A percentile compares a stretch with the other conserved stretches of the same genome.
Conservation (phyloP, 2,329 filamentous ascomycete genomes). For the Nemania sp. region DNA sequence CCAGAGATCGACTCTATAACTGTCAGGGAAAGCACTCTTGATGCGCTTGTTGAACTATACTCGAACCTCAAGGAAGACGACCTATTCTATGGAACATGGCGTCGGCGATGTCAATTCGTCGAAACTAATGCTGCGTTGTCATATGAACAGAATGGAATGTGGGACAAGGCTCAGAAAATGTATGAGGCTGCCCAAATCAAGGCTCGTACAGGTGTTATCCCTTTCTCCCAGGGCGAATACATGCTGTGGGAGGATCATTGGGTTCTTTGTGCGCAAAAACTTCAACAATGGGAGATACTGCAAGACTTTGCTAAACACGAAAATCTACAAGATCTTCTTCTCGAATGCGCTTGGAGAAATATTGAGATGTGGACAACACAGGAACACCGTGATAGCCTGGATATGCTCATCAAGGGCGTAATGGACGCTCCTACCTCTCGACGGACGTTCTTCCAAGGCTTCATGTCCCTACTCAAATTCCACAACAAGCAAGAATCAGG, state of each 20-base stretch:
- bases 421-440: slow-evolving; percentile 97
- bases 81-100: slow-evolving; percentile 97
- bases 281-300: slow-evolving; percentile 98
- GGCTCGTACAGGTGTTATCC: slow-evolving; percentile 92
- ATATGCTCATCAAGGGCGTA: slow-evolving; percentile 94
- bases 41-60: slow-evolving; percentile 95
- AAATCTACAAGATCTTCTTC: slow-evolving; percentile 94
- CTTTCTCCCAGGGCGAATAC: slow-evolving; percentile 96
- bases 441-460: slow-evolving; percentile 96
- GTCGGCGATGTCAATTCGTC: slow-evolving; percentile 92
- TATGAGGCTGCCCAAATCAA: slow-evolving; percentile 98
- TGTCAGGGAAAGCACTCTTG: slow-evolving; percentile 92
- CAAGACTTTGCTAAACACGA: slow-evolving; percentile 99
- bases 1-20: slow-evolving; percentile 86
- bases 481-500: slow-evolving; percentile 87
- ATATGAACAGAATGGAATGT: slow-evolving; percentile 98
- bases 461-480: slow-evolving; percentile 95
- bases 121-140: slow-evolving; percentile 97
- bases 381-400: slow-evolving; percentile 88
- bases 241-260: slow-evolving; percentile 99
- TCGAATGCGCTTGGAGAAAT: slow-evolving; percentile 96
- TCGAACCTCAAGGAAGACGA: slow-evolving; percentile 93
- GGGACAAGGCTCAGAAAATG: slow-evolving; percentile 97
- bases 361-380: slow-evolving; percentile 93
- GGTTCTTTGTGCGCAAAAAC: slow-evolving; percentile 96